Conservation (phyloP, 2,329 filamentous ascomycete genomes). For the Xylariaceae sp. region DNA sequence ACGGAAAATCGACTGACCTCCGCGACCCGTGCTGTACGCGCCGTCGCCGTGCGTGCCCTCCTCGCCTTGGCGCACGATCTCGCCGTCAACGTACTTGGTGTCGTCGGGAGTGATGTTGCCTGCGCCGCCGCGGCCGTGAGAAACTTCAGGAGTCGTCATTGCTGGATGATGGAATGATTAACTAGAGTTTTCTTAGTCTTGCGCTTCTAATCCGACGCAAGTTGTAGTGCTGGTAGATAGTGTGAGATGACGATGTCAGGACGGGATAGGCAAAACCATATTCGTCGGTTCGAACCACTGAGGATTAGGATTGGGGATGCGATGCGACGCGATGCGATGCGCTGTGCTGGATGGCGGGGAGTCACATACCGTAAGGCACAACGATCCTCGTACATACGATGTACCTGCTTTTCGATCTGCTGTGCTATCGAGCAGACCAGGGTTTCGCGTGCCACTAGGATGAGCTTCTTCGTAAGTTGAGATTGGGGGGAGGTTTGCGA, state of each 20-base stretch:
- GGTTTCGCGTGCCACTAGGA: no score
- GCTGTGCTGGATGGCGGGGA: not conserved
- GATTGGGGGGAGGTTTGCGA: not conserved
- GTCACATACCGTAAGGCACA: not conserved
- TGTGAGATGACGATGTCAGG: not conserved
- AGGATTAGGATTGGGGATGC: slow-evolving; percentile 5
- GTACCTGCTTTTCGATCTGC: slow-evolving; percentile 11
- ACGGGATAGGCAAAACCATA: not conserved
- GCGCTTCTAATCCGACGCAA: not conserved
- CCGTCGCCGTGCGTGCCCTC: slow-evolving; percentile 64
- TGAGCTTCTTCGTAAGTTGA: not conserved
- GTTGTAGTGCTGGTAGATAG: not conserved
- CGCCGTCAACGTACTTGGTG: slow-evolving; percentile 66
- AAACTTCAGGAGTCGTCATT: slow-evolving; percentile 55
- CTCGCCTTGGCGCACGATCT: slow-evolving; percentile 61
- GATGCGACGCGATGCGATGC: slow-evolving; percentile 7
- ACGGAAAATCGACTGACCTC: slow-evolving; percentile 58
- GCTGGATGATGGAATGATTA: not conserved
- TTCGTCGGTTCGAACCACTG: slow-evolving; percentile 9
- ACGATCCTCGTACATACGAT: not conserved
- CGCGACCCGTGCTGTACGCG: slow-evolving; percentile 63
- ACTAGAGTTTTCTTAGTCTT: no score
- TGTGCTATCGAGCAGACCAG: no score
- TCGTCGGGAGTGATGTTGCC: slow-evolving; percentile 66
- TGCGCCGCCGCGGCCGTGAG: slow-evolving; percentile 65